Evolutionary conservation across 352 stramenopile genomes (phyloP).

Genomic region (Pythium plurisporium): DNA sequence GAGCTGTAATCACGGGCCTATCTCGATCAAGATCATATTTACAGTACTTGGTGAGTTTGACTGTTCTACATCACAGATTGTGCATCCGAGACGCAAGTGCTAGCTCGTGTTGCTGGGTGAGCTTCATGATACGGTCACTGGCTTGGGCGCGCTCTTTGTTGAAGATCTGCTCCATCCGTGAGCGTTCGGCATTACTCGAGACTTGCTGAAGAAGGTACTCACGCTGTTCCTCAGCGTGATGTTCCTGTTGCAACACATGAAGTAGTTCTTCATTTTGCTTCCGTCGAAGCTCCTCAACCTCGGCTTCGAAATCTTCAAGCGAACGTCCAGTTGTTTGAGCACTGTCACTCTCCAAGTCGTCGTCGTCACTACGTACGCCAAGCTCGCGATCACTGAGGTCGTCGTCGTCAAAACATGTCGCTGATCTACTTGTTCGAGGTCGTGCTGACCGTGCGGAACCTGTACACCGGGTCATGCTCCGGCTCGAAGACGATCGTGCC

Average conservation of each 20-base stretch:
- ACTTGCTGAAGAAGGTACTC: conserved; percentile 57
- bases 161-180: conserved; percentile 67
- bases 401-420: conserved; percentile 9
- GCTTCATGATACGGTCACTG: conserved; percentile 78
- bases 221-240: conserved; percentile 77
- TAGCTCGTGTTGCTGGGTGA: conserved; percentile 70
- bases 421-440: conserved; percentile 16
- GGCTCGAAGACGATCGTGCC: conserved; percentile 15
- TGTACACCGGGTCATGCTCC: conserved; percentile 5
- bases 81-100: conserved; percentile 33
- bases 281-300: conserved; percentile 51
- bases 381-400: conserved; percentile 22
- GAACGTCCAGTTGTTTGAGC: conserved; percentile 3
- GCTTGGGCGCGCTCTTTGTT: conserved; percentile 57
- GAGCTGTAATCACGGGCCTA: conserved; percentile 14
- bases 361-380: conserved; percentile 18
- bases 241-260: conserved; percentile 66
- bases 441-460: conserved; percentile 10
- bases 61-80: conserved; percentile 6
- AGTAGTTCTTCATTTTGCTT: conserved; percentile 74
- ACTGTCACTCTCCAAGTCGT: conserved; percentile 3
- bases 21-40: conserved; percentile 21
- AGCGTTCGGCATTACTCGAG: conserved; percentile 28
- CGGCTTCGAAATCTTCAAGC: conserved; percentile 16
- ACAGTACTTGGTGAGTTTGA: conserved; percentile 4